phyloP scores from a whole-genome alignment of 805 yeast genomes.

The Cyberlindnera americana region DNA sequence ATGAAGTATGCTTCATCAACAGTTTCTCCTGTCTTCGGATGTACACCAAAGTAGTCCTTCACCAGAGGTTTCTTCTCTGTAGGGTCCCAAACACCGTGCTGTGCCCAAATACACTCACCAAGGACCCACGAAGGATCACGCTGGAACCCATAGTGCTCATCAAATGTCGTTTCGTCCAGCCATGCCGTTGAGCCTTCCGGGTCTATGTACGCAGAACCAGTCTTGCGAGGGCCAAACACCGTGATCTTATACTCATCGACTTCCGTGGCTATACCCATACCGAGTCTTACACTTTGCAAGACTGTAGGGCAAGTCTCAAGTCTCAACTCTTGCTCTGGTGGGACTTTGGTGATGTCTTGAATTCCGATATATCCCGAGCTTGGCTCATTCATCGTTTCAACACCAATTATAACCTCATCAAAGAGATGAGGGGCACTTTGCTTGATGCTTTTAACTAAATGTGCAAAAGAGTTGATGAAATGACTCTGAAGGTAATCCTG shows the following conservation, averaged over 20 bases:
- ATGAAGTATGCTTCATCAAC: conserved; percentile 55
- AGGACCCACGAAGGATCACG: conserved; percentile 62
- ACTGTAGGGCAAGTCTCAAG: conserved; percentile 84
- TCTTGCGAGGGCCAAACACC: conserved; percentile 70
- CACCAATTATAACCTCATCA: conserved; percentile 57
- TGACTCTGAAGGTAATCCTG: conserved; percentile 73
- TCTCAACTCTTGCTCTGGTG: conserved; percentile 61
- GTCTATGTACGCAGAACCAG: conserved; percentile 52
- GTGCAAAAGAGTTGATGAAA: conserved; percentile 51
- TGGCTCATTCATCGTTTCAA: conserved; percentile 87
- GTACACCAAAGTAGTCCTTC: conserved; percentile 48
- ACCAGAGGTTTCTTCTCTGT: conserved; percentile 34
- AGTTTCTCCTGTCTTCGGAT: conserved; percentile 35
- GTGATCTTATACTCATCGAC: conserved; percentile 72
- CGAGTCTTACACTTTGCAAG: conserved; percentile 67
- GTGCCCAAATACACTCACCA: conserved; percentile 79
- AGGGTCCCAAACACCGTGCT: conserved; percentile 72
- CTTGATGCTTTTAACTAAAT: conserved; percentile 41
- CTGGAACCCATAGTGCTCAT: conserved; percentile 65
- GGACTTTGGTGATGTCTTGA: conserved; percentile 49
- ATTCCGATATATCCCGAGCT: conserved; percentile 70
- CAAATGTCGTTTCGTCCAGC: conserved; percentile 55
- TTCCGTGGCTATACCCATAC: conserved; percentile 68
- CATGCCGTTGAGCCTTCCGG: conserved; percentile 70
- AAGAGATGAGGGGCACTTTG: conserved; percentile 42